Evolutionary conservation across 1,284 basidiomycete species (phyloP).

Genomic region (Ganoderma sinense): DNA sequence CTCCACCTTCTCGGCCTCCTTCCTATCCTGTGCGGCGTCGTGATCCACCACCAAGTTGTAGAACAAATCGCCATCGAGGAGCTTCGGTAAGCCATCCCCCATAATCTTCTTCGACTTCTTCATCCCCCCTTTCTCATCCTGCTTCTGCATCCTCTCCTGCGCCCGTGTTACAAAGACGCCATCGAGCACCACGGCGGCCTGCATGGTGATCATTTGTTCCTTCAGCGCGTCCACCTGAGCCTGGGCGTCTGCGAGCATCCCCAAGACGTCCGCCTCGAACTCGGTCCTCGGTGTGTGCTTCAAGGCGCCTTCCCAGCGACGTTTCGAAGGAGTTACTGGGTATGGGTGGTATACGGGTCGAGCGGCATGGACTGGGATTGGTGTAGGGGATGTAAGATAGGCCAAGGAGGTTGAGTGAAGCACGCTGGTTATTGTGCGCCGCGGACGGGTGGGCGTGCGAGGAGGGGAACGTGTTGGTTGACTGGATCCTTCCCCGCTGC

Average conservation of each 20-base stretch:
- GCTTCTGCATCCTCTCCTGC: conserved; percentile 30
- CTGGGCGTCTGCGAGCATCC: neutral
- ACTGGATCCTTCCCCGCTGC: conserved; percentile 13
- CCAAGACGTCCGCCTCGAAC: neutral
- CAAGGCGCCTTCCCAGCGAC: neutral
- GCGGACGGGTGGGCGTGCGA: conserved; percentile 6
- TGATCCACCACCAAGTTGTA: conserved; percentile 6
- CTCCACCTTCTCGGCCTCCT: conserved; percentile 2
- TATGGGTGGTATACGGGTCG: neutral
- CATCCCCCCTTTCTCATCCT: conserved; percentile 31
- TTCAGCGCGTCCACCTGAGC: neutral
- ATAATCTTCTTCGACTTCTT: conserved; percentile 14
- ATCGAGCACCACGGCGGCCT: conserved; percentile 28
- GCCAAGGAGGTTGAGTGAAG: neutral
- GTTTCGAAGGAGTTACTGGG: neutral
- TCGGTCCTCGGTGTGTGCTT: neutral
- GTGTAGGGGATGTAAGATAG: neutral
- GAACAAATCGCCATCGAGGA: conserved; percentile 21
- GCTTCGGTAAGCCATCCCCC: conserved; percentile 20
- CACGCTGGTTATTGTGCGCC: neutral
- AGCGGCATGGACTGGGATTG: neutral
- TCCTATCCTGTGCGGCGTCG: neutral
- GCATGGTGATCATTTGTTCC: neutral
- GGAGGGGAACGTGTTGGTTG: conserved; percentile 3
- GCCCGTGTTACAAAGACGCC: conserved; percentile 25